phyloP scores from a whole-genome alignment of 1,284 basidiomycete species.

The Boletus nobilissimus region DNA sequence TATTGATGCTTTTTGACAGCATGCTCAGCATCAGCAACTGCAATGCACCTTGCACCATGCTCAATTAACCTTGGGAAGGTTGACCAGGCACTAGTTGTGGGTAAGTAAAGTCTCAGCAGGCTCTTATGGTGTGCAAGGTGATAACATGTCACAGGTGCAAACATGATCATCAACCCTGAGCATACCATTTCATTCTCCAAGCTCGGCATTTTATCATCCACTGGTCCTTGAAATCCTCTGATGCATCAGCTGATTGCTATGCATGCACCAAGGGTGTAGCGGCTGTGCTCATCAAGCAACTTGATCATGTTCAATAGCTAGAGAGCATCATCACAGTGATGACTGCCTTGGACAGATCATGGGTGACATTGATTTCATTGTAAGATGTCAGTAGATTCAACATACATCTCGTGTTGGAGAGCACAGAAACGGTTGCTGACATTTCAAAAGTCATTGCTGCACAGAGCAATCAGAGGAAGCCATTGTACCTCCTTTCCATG shows the following conservation, averaged over 20 bases:
- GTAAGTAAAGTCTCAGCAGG: conserved; percentile 20
- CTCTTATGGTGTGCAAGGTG: neutral
- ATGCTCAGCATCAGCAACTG: conserved; percentile 59
- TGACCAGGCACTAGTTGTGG: conserved; percentile 58
- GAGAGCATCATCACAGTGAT: conserved; percentile 37
- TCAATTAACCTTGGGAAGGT: conserved; percentile 57
- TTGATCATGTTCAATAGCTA: conserved; percentile 41
- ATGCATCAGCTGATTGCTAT: conserved; percentile 59
- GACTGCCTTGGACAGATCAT: conserved; percentile 39
- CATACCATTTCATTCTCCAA: conserved; percentile 47
- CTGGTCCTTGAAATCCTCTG: conserved; percentile 63
- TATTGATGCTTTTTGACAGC: conserved; percentile 19
- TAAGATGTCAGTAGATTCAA: conserved; percentile 46
- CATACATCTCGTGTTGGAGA: conserved; percentile 43
- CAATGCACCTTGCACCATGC: conserved; percentile 59
- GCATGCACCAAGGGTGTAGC: conserved; percentile 42
- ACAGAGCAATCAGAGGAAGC: conserved; percentile 16
- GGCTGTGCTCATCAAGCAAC: conserved; percentile 45
- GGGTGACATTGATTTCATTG: conserved; percentile 44
- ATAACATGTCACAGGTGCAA: conserved; percentile 35
- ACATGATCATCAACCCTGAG: conserved; percentile 41
- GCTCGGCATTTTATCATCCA: conserved; percentile 52
- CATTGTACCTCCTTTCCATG: conserved; percentile 38
- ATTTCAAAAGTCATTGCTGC: conserved; percentile 11
- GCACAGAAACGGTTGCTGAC: conserved; percentile 26